Base-by-base conservation (phyloP, 2,329 filamentous ascomycete species). In the Ascochyta rabiei region DNA sequence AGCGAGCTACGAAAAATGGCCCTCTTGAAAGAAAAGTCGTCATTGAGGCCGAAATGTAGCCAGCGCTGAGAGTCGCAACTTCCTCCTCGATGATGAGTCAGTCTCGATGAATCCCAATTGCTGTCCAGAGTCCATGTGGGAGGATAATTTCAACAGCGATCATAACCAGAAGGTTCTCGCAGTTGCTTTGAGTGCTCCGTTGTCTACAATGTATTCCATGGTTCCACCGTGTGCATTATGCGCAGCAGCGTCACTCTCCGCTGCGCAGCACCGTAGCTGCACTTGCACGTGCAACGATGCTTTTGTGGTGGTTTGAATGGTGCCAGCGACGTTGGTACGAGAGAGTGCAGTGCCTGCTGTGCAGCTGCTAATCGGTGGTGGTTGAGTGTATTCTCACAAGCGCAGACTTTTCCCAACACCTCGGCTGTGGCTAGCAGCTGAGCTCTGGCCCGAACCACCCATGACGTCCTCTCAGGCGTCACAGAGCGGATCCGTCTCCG, bases 131-230 rank as follows among this genome's bases (percentile, higher is more conserved):
- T 56, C 10, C 19, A 15, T 68, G 19, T 68, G 44, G 65, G 65
- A 68, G 65, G 63, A 63, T 67, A 68, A 63, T 68, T 68, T 68
- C 60, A 67, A 68, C 65, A 62, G 65, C 56, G 61, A 62, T 68
- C 65, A 64, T 62, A 37, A 67, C 63, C 57, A 52, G 37, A 47
- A 57, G 56, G 61, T 61, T 68, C 63, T 65, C 61, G 61, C 63
- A 67, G 65, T 67, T 61, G 60, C 65, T 68, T 68, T 68, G 65
- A 68, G 65, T 64, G 49, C 65, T 68, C 65, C 65, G 43, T 47
- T 34, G 28, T 43, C 48, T 56, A 56, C 47, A 19, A 35, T 24
- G n/a, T 15, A 21, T 8, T 34, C n/a, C 23, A 43, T 19, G 1
- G 5, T 5, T 26, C 38, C 19, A 12, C 18, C 7, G n/a, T 10